These are phyloP conservation scores for Aspergillus pseudoterreus DNA, from an alignment of 2,329 filamentous ascomycete species.

Conservation along the genomic window DNA sequence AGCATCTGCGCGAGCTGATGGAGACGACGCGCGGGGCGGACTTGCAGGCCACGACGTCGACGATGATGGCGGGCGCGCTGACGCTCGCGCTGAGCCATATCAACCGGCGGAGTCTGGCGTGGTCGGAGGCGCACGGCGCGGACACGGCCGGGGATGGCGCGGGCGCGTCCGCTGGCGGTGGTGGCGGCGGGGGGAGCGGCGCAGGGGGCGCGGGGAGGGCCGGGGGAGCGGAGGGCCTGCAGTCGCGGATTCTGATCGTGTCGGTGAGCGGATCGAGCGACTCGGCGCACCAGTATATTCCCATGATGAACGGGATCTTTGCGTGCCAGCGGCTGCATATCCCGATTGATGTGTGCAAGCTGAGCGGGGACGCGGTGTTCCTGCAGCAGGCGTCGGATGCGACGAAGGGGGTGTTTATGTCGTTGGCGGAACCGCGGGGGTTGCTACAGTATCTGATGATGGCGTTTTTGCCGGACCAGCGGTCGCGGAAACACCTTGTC, in stretches of 20 bases:
- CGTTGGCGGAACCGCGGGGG: slow-evolving; percentile 61
- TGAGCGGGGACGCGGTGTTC: slow-evolving; percentile 83
- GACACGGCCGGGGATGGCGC: slow-evolving; percentile 35
- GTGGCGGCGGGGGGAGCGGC: slow-evolving; percentile 23
- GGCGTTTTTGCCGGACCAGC: slow-evolving; percentile 74
- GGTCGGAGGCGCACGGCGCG: slow-evolving; percentile 55
- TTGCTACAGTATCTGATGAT: slow-evolving; percentile 93
- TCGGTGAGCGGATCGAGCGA: slow-evolving; percentile 88
- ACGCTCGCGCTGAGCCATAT: slow-evolving; percentile 87
- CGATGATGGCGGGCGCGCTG: slow-evolving; percentile 84
- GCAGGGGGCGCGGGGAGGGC: slow-evolving; percentile 27
- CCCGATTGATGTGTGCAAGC: slow-evolving; percentile 85
- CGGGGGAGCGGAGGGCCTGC: slow-evolving; percentile 47
- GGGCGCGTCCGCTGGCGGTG: slow-evolving; percentile 30
- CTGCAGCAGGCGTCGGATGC: slow-evolving; percentile 84
- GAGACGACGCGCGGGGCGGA: slow-evolving; percentile 62
- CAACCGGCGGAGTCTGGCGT: slow-evolving; percentile 71
- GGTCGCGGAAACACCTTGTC: slow-evolving; percentile 62
- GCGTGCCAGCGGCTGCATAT: slow-evolving; percentile 84
- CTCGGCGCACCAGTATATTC: slow-evolving; percentile 86
- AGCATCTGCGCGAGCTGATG: slow-evolving; percentile 71
- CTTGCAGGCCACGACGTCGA: slow-evolving; percentile 62
- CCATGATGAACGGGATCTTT: slow-evolving; percentile 98
- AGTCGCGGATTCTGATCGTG: slow-evolving; percentile 81
- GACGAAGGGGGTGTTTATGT: slow-evolving; percentile 67